Evolutionary conservation across 192 early-diverging fungal genomes (phyloP).

Genomic region (Backusella macrospora): DNA sequence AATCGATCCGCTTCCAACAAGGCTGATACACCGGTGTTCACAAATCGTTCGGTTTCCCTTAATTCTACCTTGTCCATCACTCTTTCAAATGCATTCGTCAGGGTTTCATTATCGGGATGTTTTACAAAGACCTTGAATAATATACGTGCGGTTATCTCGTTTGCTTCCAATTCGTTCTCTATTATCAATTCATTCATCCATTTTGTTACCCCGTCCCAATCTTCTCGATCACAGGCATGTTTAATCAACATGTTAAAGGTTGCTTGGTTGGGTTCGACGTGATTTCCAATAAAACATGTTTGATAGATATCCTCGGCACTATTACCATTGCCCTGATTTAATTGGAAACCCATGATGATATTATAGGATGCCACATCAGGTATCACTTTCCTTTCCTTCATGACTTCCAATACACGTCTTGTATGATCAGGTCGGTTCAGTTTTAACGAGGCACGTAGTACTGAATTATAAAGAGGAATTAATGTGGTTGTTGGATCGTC

Average conservation of each 20-base stretch:
- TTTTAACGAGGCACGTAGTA: conserved; percentile 15
- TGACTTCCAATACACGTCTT: neutral
- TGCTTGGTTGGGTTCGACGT: conserved; percentile 16
- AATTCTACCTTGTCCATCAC: neutral
- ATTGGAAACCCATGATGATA: conserved; percentile 14
- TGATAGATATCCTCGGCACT: conserved; percentile 4
- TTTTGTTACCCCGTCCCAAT: conserved; percentile 9
- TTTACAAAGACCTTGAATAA: conserved; percentile 12
- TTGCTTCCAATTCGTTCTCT: neutral
- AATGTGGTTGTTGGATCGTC: too few species aligned
- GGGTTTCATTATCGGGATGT: neutral
- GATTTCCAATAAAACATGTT: neutral
- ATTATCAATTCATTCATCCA: conserved; percentile 21
- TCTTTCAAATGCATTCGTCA: conserved; percentile 20
- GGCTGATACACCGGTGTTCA: conserved; percentile 9
- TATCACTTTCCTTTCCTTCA: neutral
- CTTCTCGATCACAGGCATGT: neutral
- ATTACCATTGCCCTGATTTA: neutral
- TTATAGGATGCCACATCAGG: conserved; percentile 27
- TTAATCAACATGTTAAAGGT: conserved; percentile 34
- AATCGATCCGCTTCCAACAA: conserved; percentile 14
- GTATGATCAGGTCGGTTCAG: conserved; percentile 11
- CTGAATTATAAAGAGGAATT: conserved; percentile 8
- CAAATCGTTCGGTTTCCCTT: neutral
- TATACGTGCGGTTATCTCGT: conserved; percentile 26